Percentiles rank a stretch among this genome's conserved stretches.
These are phyloP conservation scores for Calonectria pteridis DNA, from an alignment of 2,329 filamentous ascomycete species.

Conservation along the genomic window DNA sequence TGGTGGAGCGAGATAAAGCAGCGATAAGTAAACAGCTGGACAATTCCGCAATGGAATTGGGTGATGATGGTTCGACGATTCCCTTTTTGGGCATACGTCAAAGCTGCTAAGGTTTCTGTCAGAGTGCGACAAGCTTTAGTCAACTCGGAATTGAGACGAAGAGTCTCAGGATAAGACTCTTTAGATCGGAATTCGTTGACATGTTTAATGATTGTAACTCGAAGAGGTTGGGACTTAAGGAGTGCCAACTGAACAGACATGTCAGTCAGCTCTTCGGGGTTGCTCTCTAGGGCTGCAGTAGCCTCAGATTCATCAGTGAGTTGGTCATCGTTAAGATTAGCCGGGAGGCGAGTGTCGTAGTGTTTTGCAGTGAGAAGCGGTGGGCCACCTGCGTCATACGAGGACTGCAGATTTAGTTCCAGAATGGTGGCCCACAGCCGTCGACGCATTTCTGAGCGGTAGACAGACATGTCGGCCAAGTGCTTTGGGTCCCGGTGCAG, in stretches of 20 bases:
- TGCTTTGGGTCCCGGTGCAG: slow-evolving; percentile 68
- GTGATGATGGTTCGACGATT: slow-evolving; percentile 38
- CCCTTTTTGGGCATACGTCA: slow-evolving; percentile 49
- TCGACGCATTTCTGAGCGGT: slow-evolving; percentile 66
- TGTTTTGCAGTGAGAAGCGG: slow-evolving; percentile 60
- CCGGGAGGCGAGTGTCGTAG: slow-evolving; percentile 64
- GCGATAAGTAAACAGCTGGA: slow-evolving; percentile 59
- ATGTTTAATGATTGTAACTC: slow-evolving; percentile 58
- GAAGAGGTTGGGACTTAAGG: slow-evolving; percentile 56
- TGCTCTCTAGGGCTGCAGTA: slow-evolving; percentile 19
- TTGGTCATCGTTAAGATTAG: slow-evolving; percentile 65
- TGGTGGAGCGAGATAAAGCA: slow-evolving; percentile 68
- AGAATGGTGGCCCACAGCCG: slow-evolving; percentile 69
- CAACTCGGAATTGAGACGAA: slow-evolving; percentile 60
- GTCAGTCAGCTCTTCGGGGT: slow-evolving; percentile 50
- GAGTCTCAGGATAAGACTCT: slow-evolving; percentile 60
- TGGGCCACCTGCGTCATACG: slow-evolving; percentile 63
- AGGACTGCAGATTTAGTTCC: slow-evolving; percentile 65
- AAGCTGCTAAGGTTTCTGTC: slow-evolving; percentile 49
- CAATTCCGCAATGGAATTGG: slow-evolving; percentile 57
- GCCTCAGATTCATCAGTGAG: slow-evolving; percentile 55
- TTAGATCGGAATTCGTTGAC: slow-evolving; percentile 60
- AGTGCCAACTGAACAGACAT: slow-evolving; percentile 64
- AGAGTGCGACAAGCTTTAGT: slow-evolving; percentile 53
- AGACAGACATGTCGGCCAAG: slow-evolving; percentile 60